These are phyloP conservation scores for Diplodia intermedia DNA, from an alignment of 2,329 filamentous ascomycete species.

Conservation along the genomic window DNA sequence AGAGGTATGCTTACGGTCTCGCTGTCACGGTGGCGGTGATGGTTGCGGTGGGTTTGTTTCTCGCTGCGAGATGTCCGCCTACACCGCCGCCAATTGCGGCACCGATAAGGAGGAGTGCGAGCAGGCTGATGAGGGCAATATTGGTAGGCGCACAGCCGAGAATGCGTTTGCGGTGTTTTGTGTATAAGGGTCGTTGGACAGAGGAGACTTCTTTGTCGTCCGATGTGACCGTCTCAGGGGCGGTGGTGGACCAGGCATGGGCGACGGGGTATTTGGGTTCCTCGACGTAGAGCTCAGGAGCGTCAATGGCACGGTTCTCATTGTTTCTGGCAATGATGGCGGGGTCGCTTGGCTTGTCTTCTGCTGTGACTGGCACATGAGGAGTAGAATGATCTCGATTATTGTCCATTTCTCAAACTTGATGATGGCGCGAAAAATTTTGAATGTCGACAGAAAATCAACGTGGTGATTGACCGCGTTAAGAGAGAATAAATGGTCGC, in stretches of 20 bases:
- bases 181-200: not conserved
- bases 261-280: constrained; percentile 1
- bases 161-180: not conserved
- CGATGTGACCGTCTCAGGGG: not conserved
- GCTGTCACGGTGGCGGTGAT: not conserved
- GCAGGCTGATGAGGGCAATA: not conserved
- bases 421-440: not conserved
- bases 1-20: not conserved
- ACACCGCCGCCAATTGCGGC: constrained; percentile 11
- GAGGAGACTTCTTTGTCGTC: constrained; percentile 1
- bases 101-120: not conserved
- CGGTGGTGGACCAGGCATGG: not conserved
- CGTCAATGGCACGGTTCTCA: not conserved
- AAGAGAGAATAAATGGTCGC: not conserved
- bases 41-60: not conserved
- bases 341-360: not conserved
- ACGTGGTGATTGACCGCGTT: not conserved
- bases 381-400: not conserved
- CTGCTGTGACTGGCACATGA: not conserved
- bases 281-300: not conserved
- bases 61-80: not conserved
- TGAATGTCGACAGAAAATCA: not conserved
- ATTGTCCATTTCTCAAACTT: not conserved
- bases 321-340: not conserved
- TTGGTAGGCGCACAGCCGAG: not conserved